phyloP scores from a whole-genome alignment of 2,329 filamentous ascomycete genomes.

The Mariannaea elegans region DNA sequence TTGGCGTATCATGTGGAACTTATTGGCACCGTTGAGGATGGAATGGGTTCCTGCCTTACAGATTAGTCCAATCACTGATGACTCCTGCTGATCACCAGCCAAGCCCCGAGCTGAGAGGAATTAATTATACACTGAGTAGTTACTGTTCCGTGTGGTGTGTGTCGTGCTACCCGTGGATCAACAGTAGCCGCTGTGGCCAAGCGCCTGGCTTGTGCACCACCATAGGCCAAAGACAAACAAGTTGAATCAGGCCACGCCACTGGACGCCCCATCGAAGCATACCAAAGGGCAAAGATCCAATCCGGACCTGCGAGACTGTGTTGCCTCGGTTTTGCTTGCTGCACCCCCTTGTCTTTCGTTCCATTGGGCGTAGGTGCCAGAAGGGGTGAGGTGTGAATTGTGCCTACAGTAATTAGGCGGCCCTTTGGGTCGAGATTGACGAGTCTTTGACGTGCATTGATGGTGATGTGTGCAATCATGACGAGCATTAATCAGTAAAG shows the following conservation, averaged over 20 bases:
- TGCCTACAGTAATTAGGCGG: not conserved
- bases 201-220: constrained; percentile 19
- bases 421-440: constrained; percentile 5
- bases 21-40: too few relatives aligned
- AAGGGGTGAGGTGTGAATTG: not conserved
- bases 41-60: too few relatives aligned
- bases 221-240: not conserved
- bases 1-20: not conserved
- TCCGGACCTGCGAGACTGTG: constrained; percentile 3
- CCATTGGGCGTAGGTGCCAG: too few relatives aligned
- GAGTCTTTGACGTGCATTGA: constrained; percentile 1
- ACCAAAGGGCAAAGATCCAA: constrained; percentile 18
- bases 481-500: constrained; percentile 4
- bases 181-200: constrained; percentile 25
- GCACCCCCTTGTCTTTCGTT: constrained; percentile 2
- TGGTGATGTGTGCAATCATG: not conserved
- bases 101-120: too few relatives aligned
- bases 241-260: constrained; percentile 15
- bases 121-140: too few relatives aligned
- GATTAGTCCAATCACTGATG: too few relatives aligned
- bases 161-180: too few relatives aligned
- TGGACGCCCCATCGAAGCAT: constrained; percentile 11
- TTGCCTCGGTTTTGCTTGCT: constrained; percentile 9
- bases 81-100: too few relatives aligned
- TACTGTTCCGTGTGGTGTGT: too few relatives aligned